Base-by-base conservation (phyloP, 306 rosid genomes). In the Dryas drummondii region DNA sequence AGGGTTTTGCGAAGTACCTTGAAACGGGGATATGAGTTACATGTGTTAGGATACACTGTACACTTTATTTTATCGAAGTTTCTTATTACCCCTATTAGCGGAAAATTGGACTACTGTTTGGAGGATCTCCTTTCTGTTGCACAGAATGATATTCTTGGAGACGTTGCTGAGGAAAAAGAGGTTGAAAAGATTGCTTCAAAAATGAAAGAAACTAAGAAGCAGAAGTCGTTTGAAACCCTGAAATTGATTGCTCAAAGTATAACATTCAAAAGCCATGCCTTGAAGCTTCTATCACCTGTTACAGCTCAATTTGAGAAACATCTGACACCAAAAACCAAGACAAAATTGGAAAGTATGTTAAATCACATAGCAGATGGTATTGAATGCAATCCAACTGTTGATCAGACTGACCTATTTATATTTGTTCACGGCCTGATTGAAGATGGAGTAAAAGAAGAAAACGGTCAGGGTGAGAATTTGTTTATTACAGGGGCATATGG, bases 141-240 rank as follows among this genome's bases (percentile, higher is more conserved):
- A 45, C 93, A 90, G 85, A 88, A 84, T 52, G 98, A 94, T 77
- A 86, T 94, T 87, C 85, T 89, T 70, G 97, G 98, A 70, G 93
- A 86, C 32, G 96, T 94, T 87, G 84, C 97, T 6, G 96, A 94
- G 76, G 93, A 94, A 78, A 94, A 94, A 81, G 98, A 91, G 58
- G 98, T 94, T 68, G 96, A 90, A 75, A 88, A 90, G 88, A 86
- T 91, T 81, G 98, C 98, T 81, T 79, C 96, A 6, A 94, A 94
- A 85, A 94, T 91, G 97, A 94, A 94, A 85, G 98, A 94, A 82
- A 94, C 97, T 55, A 86, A 73, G 86, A 86, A 58, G 76, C 82
- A 84, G 55, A 90, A 83, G 85, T 94, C 98, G 12, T 88, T 91
- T 60, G 97, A 91, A 70, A 91, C 96, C 65, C 86, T 91, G 82